Evolutionary conservation across 805 yeast genomes (phyloP).

Genomic region (Yamadazyma sp.): DNA sequence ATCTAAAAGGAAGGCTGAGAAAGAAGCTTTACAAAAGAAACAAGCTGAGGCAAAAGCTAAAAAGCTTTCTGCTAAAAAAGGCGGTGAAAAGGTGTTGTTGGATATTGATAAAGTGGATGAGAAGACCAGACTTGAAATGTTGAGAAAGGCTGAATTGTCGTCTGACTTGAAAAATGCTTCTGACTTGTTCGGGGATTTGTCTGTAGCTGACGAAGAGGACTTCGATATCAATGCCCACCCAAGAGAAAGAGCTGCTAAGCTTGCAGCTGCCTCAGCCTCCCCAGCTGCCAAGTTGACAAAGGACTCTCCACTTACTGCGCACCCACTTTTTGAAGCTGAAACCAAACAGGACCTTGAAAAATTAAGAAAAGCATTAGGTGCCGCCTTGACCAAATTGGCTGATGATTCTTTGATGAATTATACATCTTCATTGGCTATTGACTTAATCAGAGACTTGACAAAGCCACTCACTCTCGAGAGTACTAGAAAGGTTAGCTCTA

Average conservation of each 20-base stretch:
- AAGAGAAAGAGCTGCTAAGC: conserved; percentile 47
- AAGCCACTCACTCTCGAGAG: conserved; percentile 81
- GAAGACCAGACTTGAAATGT: conserved; percentile 68
- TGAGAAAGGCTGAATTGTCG: conserved; percentile 76
- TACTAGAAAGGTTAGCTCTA: conserved; percentile 80
- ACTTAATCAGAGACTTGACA: conserved; percentile 79
- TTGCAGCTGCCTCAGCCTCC: conserved; percentile 33
- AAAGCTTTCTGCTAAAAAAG: conserved; percentile 41
- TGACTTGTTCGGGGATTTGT: conserved; percentile 77
- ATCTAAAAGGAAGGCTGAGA: conserved; percentile 40
- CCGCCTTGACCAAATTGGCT: conserved; percentile 34
- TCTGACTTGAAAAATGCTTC: conserved; percentile 93
- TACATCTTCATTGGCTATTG: conserved; percentile 74
- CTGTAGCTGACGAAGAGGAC: conserved; percentile 34
- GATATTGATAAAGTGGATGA: conserved; percentile 73
- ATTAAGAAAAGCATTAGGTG: conserved; percentile 38
- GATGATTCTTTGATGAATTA: conserved; percentile 66
- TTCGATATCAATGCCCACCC: conserved; percentile 50
- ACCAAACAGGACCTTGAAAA: conserved; percentile 68
- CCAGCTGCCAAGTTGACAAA: conserved; percentile 38
- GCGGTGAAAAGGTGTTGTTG: conserved; percentile 34
- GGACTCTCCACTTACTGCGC: conserved; percentile 67
- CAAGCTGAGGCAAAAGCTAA: conserved; percentile 48
- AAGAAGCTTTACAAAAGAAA: conserved; percentile 45
- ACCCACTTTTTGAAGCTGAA: conserved; percentile 83